Conservation (phyloP, 2,329 filamentous ascomycete genomes). For the Teratosphaeria zuluensis region DNA sequence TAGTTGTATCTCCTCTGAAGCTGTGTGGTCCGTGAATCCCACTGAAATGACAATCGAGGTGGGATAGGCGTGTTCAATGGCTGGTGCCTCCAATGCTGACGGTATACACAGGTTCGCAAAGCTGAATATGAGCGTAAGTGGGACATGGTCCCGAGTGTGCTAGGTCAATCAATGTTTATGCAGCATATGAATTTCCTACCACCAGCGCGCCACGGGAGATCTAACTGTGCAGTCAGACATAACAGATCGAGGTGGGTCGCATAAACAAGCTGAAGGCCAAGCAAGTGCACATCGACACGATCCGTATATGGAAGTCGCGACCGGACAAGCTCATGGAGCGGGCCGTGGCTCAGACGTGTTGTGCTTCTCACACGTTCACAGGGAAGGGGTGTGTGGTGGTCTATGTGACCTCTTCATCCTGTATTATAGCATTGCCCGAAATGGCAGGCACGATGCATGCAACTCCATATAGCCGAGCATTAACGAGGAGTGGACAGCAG, state of each 20-base stretch:
- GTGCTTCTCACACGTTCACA: neutral
- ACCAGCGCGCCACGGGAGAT: too few species aligned
- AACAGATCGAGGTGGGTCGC: too few species aligned
- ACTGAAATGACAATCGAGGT: neutral
- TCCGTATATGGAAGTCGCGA: too few species aligned
- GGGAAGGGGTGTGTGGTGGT: too few species aligned
- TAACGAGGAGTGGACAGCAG: neutral
- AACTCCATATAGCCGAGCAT: too few species aligned
- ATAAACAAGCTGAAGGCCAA: too few species aligned
- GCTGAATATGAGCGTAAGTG: constrained; percentile 3
- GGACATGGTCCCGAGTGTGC: constrained; percentile 1
- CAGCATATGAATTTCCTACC: neutral
- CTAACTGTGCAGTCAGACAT: too few species aligned
- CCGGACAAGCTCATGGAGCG: neutral
- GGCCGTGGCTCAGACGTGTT: neutral
- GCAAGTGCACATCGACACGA: too few species aligned
- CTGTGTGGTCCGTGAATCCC: neutral
- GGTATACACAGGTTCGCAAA: neutral
- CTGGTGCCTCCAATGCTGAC: neutral
- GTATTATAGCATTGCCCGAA: neutral
- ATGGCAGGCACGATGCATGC: neutral
- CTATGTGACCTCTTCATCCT: too few species aligned
- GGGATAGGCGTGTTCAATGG: neutral
- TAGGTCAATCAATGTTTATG: neutral
- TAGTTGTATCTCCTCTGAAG: constrained; percentile 4